A percentile compares a stretch with the other conserved stretches of the same genome.
phyloP scores from a whole-genome alignment of 345 rosid species.

The Litchi chinensis region DNA sequence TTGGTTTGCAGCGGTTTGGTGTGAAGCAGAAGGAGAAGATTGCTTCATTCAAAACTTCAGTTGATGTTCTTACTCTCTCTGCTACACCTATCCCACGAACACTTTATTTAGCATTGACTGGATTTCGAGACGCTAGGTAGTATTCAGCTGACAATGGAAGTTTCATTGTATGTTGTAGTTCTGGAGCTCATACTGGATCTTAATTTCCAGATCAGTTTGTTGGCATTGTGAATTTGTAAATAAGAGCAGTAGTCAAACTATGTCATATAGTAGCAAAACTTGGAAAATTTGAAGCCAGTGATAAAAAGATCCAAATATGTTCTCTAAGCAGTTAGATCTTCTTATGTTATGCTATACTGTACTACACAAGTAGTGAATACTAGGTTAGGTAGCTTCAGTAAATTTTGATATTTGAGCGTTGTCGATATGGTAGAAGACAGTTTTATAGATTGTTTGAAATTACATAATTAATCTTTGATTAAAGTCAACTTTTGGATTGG shows the following conservation, averaged over 20 bases:
- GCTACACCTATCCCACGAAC: constrained; percentile 99
- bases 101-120: constrained; percentile 89
- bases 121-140: constrained; percentile 99
- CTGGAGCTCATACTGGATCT: constrained; percentile 12
- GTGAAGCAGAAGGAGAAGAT: constrained; percentile 98
- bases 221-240: constrained; percentile 1
- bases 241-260: background rate
- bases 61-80: constrained; percentile 93
- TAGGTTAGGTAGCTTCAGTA: background rate
- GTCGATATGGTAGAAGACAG: background rate
- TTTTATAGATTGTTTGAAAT: background rate
- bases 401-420: background rate
- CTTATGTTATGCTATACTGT: background rate
- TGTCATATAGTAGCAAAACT: background rate
- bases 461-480: background rate
- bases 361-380: background rate
- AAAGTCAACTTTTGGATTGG: background rate
- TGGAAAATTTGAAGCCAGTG: background rate
- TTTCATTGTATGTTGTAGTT: constrained; percentile 15
- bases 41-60: constrained; percentile 91
- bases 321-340: background rate
- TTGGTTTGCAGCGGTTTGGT: constrained; percentile 78
- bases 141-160: constrained; percentile 11
- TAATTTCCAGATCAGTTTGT: constrained; percentile 15
- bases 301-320: background rate